phyloP scores from a whole-genome alignment of 2,329 filamentous ascomycete species.

The Helminthosporium solani region DNA sequence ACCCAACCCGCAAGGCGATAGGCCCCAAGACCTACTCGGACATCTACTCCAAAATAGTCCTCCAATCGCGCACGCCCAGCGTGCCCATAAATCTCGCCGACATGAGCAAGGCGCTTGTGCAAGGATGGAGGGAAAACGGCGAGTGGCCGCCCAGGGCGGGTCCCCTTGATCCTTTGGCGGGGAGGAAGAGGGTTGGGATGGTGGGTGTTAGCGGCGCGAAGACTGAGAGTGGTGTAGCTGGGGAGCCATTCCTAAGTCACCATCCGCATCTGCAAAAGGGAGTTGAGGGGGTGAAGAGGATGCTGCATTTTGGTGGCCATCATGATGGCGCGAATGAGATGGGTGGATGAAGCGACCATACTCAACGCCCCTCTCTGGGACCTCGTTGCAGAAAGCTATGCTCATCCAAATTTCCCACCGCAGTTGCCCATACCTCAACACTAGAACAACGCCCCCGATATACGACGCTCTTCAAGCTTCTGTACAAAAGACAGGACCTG shows the following conservation, averaged over 20 bases:
- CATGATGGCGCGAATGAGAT: conserved; percentile 4
- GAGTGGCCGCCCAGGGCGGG: conserved; percentile 79
- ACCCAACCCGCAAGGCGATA: conserved; percentile 77
- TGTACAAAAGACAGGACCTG: too few relatives aligned
- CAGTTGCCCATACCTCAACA: too few relatives aligned
- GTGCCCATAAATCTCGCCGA: conserved; percentile 86
- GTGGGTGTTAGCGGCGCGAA: conserved; percentile 8
- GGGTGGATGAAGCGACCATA: background rate
- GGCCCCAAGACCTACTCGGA: conserved; percentile 71
- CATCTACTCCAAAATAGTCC: conserved; percentile 86
- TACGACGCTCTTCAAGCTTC: too few relatives aligned
- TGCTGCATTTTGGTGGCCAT: conserved; percentile 42
- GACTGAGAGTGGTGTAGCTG: conserved; percentile 18
- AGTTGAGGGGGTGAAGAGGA: conserved; percentile 48
- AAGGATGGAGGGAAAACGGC: conserved; percentile 89
- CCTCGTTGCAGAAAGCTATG: too few relatives aligned
- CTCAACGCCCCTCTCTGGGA: too few relatives aligned
- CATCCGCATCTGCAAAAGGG: conserved; percentile 47
- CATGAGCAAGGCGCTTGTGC: conserved; percentile 76
- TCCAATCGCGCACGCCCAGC: conserved; percentile 75
- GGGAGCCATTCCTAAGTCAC: conserved; percentile 31
- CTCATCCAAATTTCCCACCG: too few relatives aligned
- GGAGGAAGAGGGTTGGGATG: conserved; percentile 34
- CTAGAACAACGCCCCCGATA: too few relatives aligned
- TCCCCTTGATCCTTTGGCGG: conserved; percentile 49